These are phyloP conservation scores for Zychaea mexicana DNA, from an alignment of 371 early-diverging fungal species.

Conservation along the genomic window DNA sequence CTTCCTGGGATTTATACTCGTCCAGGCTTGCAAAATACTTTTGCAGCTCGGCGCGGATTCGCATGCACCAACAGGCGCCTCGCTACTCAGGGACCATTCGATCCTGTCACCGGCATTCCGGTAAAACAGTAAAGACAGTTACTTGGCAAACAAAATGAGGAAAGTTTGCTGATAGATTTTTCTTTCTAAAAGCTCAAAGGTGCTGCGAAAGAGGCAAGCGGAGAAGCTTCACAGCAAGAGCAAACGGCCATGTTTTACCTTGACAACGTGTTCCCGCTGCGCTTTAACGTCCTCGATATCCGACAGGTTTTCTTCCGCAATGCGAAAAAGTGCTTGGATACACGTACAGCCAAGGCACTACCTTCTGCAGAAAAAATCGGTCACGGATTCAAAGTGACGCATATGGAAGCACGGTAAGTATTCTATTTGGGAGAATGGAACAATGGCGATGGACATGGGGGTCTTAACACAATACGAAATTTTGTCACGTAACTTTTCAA, in stretches of 20 bases:
- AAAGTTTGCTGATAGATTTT: no score
- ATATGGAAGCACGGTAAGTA: slow-evolving; percentile 40
- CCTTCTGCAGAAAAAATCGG: slow-evolving; percentile 30
- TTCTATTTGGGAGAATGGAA: background rate
- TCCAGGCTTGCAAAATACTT: background rate
- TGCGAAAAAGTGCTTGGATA: slow-evolving; percentile 32
- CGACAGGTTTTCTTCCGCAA: slow-evolving; percentile 42
- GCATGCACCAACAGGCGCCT: background rate
- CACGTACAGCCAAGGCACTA: slow-evolving; percentile 26
- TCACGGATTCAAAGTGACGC: slow-evolving; percentile 31
- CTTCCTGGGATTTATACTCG: background rate
- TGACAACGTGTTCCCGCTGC: slow-evolving; percentile 50
- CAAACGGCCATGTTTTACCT: slow-evolving; percentile 45
- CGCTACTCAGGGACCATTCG: background rate
- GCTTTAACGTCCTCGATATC: slow-evolving; percentile 39
- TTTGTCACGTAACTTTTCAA: no score
- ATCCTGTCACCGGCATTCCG: slow-evolving; percentile 13
- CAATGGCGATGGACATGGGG: no score
- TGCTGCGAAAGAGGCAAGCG: background rate
- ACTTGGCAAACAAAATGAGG: no score
- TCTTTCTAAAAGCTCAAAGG: background rate
- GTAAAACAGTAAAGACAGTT: background rate
- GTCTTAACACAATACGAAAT: no score
- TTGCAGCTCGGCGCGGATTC: background rate
- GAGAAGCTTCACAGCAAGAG: slow-evolving; percentile 8